These are phyloP conservation scores for Claviceps capensis DNA, from an alignment of 2,329 filamentous ascomycete species.

Conservation along the genomic window DNA sequence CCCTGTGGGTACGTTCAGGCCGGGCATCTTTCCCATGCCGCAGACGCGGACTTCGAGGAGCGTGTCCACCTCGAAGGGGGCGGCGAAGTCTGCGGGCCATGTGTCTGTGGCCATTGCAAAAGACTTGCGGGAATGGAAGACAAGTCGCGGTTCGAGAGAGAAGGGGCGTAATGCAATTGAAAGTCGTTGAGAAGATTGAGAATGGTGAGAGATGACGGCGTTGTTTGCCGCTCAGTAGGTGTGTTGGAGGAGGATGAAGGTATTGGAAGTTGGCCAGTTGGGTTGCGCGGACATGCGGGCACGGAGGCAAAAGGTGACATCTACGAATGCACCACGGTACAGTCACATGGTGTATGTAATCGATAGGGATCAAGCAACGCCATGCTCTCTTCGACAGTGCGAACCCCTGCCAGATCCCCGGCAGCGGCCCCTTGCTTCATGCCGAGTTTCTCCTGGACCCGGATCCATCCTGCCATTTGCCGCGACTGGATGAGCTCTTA, in stretches of 20 bases:
- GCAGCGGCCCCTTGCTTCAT: no score
- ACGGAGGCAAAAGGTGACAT: no score
- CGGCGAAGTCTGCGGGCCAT: slow-evolving; percentile 19
- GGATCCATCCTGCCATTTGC: not conserved
- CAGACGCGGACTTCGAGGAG: slow-evolving; percentile 44
- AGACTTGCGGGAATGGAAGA: not conserved
- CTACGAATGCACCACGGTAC: no score
- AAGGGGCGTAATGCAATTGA: not conserved
- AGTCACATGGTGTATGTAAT: no score
- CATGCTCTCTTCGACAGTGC: no score
- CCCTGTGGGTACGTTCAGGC: slow-evolving; percentile 36
- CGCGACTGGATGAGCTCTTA: slow-evolving; percentile 3
- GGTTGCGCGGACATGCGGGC: no score
- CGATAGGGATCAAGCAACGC: no score
- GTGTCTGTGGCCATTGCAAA: slow-evolving; percentile 1
- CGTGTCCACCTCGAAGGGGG: slow-evolving; percentile 31
- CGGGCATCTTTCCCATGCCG: slow-evolving; percentile 39
- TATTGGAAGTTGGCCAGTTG: no score
- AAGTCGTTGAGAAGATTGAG: not conserved
- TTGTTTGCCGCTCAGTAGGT: no score
- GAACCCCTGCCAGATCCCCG: no score
- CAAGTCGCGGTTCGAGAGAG: not conserved
- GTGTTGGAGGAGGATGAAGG: no score
- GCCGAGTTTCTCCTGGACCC: no score
- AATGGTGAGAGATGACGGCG: not conserved